A percentile compares a stretch with the other conserved stretches of the same genome.
Conservation (phyloP, 2,329 filamentous ascomycete genomes). For the Fusarium vanettenii region DNA sequence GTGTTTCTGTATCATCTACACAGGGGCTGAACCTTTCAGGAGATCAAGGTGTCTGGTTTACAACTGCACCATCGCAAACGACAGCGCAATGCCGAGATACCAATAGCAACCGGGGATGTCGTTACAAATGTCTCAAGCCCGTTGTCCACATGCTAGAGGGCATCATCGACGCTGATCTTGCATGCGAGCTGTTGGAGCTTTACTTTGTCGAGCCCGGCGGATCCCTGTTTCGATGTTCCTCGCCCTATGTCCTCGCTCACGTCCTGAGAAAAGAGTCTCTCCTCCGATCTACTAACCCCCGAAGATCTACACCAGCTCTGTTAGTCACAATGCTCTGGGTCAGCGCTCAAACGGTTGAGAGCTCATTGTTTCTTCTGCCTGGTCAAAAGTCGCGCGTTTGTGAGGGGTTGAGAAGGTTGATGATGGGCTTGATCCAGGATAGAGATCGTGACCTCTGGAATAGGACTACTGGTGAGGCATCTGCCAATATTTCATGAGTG, state of each 20-base stretch:
- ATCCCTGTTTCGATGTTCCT: slow-evolving; percentile 56
- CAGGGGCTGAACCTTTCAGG: not conserved
- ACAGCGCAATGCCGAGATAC: not conserved
- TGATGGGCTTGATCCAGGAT: slow-evolving; percentile 49
- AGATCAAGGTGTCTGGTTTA: not conserved
- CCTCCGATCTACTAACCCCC: slow-evolving; percentile 52
- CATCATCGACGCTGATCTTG: slow-evolving; percentile 43
- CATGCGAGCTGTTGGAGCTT: slow-evolving; percentile 60
- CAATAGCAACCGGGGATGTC: slow-evolving; percentile 21
- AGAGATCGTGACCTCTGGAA: slow-evolving; percentile 48
- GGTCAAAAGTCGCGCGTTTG: slow-evolving; percentile 53
- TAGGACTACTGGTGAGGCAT: not conserved
- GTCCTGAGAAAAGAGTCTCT: slow-evolving; percentile 59
- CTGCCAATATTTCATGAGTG: not conserved
- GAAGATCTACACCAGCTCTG: slow-evolving; percentile 56
- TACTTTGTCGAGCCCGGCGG: slow-evolving; percentile 59
- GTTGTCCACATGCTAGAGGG: slow-evolving; percentile 55
- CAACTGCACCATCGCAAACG: not conserved
- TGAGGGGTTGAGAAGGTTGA: slow-evolving; percentile 52
- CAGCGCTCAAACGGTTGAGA: slow-evolving; percentile 59
- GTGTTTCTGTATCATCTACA: not conserved
- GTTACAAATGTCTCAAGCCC: slow-evolving; percentile 55
- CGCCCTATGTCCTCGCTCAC: slow-evolving; percentile 60
- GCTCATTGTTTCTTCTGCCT: slow-evolving; percentile 54
- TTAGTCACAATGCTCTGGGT: slow-evolving; percentile 61